Percentiles rank a stretch among this genome's conserved stretches.
Evolutionary conservation across 495 filamentous ascomycete genomes (phyloP).

Genomic region (Aspergillus heteromorphus): DNA sequence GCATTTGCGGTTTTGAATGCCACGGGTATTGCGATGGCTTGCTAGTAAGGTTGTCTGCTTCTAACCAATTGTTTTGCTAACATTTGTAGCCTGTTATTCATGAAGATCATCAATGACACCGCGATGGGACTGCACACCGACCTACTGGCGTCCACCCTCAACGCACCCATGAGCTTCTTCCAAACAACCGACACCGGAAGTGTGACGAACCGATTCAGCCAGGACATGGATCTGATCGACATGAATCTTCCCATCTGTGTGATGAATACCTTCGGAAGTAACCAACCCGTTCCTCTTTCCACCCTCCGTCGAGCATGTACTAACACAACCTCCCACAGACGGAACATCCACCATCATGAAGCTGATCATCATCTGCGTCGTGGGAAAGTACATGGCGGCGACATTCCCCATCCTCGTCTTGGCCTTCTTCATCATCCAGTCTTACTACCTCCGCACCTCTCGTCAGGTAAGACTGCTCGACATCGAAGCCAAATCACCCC

Average conservation of each 20-base stretch:
- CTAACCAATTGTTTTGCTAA: background rate
- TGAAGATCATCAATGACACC: slow-evolving; percentile 9
- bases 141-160: background rate
- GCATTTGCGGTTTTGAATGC: background rate
- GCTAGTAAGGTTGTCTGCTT: background rate
- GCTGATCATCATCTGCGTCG: background rate
- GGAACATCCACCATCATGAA: background rate
- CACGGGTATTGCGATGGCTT: background rate
- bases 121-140: slow-evolving; percentile 1
- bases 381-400: slow-evolving; percentile 35
- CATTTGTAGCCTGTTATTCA: slow-evolving; percentile 3
- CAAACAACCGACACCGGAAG: background rate
- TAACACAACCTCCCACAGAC: too few relatives aligned
- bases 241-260: background rate
- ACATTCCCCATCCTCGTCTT: slow-evolving; percentile 46
- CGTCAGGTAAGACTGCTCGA: slow-evolving; percentile 52
- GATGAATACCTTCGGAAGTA: background rate
- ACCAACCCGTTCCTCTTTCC: too few relatives aligned
- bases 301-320: too few relatives aligned
- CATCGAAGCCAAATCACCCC: slow-evolving; percentile 32
- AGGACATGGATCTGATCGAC: slow-evolving; percentile 1
- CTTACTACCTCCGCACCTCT: slow-evolving; percentile 51
- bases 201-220: background rate
- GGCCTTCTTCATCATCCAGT: slow-evolving; percentile 41
- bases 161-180: background rate